Evolutionary conservation across 2,329 filamentous ascomycete genomes (phyloP), one percentile per base, ranked within the genome.

Genomic region (Ambrosiella xylebori): DNA sequence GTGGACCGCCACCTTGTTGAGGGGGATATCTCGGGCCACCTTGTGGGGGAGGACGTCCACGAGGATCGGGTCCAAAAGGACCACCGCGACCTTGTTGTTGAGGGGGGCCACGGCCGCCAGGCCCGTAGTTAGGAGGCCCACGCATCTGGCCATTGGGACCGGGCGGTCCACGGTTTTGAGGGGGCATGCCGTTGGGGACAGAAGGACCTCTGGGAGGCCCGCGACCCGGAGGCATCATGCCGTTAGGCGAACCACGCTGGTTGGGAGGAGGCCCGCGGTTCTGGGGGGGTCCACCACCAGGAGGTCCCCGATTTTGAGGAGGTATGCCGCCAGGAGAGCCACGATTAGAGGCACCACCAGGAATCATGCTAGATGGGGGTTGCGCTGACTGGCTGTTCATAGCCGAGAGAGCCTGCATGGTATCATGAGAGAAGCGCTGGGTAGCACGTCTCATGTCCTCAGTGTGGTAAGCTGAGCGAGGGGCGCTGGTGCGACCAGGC

Each of bases 391-490:
- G 44, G 5, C 35, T 27, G 35, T 57, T 54, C 49, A 56, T 57
- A 38, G 51, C 51, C 7, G 51, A 37, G 27, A 57, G 85, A 66
- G 96, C 88, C 50, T 83, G 78, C 51, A 96, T 74, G 0, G 91
- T 97, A 1, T 82, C 82, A 63, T 77, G 79, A 35, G 93, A 95
- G 68, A 97, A 82, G 19, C 88, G 84, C 64, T 85, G 89, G 64
- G 88, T 93, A 56, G 86, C 88, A 62, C 82, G 82, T 62, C 86
- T 84, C 64, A 91, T 75, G 66, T 93, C 87, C 12, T 85, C 80
- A 37, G 88, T 84, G 59, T 87, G 81, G 64, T 86, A 81, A 0
- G 86, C 86, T 50, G 68, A 58, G 38, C 58, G 58, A 40, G 58
- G 58, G 61, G 80, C 80, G 60, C 78, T 81, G 1, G 76, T 74